Evolutionary conservation across 1,284 basidiomycete genomes (phyloP), one percentile per base, ranked within the genome.

Genomic region (Phaffia rhodozyma): DNA sequence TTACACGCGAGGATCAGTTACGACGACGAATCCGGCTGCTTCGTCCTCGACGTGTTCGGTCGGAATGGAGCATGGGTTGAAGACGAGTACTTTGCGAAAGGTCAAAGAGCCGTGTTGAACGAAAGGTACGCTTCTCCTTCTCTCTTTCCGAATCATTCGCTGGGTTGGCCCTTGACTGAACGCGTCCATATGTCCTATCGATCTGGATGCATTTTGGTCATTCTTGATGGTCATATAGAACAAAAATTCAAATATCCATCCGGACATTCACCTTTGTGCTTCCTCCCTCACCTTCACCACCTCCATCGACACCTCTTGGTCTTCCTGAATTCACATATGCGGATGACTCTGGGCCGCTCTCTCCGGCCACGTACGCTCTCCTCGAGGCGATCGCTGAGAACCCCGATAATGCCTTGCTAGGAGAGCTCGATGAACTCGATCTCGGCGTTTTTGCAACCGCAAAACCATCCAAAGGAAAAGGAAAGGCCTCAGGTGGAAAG

Each of bases 61-160:
- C 81, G 94, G 65, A 98, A 99, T 71, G 96, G 96, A 16, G 92
- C 92, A 11, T 97, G 93, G 85, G 91, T 99, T 1, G 94, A 98
- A 70, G 92, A 93, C 56, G 84, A 91, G 18, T 98, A 92, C 87
- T 87, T 86, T 65, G 87, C 87, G 23, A 87, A 87, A 72, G 90
- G 91, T 21, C 86, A 87, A 66, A 83, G 86, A 66, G 88, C 92
- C 29, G 82, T 87, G 38, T 79, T 97, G 47, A 80, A 84, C 56
- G 87, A 90, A 74, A 82, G 89, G 91, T 91, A 66, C 63, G 83
- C 78, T 25, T 51, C 34, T 21, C n/a, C n/a, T 21, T 9, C 43
- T 27, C 16, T 7, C 7, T 21, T 27, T n/a, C n/a, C 6, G n/a
- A 11, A 20, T 18, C 55, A 11, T n/a, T 5, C 23, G 5, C 38